Percentiles rank a stretch among this genome's conserved stretches.
phyloP scores from a whole-genome alignment of 1,139 yeast genomes.

The Debaryomyces nepalensis region DNA sequence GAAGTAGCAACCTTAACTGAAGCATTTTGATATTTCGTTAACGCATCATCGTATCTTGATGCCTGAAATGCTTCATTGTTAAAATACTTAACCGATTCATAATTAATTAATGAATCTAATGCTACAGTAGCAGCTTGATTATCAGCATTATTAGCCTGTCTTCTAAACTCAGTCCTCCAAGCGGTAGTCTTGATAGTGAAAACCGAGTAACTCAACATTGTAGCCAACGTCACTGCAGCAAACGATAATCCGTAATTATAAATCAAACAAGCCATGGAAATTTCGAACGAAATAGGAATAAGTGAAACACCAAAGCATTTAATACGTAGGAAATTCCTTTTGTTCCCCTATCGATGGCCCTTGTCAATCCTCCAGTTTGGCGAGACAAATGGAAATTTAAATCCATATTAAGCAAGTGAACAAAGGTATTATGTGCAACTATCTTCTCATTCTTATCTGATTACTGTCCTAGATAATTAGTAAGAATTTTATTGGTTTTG shows the following conservation, averaged over 20 bases:
- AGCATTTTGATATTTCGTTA: conserved; percentile 76
- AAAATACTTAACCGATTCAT: conserved; percentile 92
- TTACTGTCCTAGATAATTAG: too few species aligned
- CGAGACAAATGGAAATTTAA: conserved; percentile 85
- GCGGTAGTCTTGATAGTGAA: conserved; percentile 93
- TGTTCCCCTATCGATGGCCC: conserved; percentile 97
- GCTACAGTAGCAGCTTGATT: conserved; percentile 95
- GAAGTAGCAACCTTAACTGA: conserved; percentile 92
- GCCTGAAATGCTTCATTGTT: conserved; percentile 86
- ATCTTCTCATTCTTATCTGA: too few species aligned
- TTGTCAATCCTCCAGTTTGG: conserved; percentile 94
- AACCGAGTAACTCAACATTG: conserved; percentile 84
- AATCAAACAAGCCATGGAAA: conserved; percentile 86
- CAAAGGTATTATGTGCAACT: conserved; percentile 87
- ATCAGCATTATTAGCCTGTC: conserved; percentile 92
- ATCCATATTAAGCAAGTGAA: conserved; percentile 82
- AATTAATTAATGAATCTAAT: conserved; percentile 89
- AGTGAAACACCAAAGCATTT: conserved; percentile 96
- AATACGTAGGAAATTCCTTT: conserved; percentile 94
- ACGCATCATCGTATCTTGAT: conserved; percentile 76
- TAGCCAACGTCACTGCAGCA: conserved; percentile 85
- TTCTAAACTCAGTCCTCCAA: conserved; percentile 92
- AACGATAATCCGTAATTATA: conserved; percentile 89
- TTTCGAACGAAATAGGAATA: conserved; percentile 89
- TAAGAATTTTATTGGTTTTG: too few species aligned